These are phyloP conservation scores for Caloboletus firmus DNA, from an alignment of 1,284 basidiomycete species.

Conservation along the genomic window DNA sequence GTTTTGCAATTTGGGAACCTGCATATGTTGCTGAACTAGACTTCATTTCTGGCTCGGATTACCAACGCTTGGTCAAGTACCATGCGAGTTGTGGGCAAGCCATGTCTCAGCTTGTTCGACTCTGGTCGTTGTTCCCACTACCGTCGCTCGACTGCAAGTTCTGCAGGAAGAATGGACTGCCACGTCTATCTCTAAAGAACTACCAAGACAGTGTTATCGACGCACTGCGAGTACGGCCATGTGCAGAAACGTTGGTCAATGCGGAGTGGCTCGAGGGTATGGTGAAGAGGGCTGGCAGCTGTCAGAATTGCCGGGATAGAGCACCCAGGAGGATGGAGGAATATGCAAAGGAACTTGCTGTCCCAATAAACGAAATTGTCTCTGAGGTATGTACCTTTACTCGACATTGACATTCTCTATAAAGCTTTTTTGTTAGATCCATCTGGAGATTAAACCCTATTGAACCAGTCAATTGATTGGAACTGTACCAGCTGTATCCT, in stretches of 20 bases:
- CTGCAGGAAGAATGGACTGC: slow-evolving; percentile 36
- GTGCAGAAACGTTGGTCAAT: slow-evolving; percentile 32
- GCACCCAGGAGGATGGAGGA: slow-evolving; percentile 32
- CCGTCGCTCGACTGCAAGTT: slow-evolving; percentile 35
- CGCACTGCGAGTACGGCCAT: slow-evolving; percentile 30
- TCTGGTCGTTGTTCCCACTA: slow-evolving; percentile 33
- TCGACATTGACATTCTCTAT: background rate
- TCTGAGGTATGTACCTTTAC: slow-evolving; percentile 25
- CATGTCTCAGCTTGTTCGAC: slow-evolving; percentile 34
- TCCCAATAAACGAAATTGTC: slow-evolving; percentile 30
- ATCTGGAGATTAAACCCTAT: slow-evolving; percentile 33
- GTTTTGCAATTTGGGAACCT: slow-evolving; percentile 39
- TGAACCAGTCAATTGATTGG: slow-evolving; percentile 18
- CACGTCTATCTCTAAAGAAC: slow-evolving; percentile 32
- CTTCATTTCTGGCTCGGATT: slow-evolving; percentile 46
- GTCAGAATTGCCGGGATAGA: slow-evolving; percentile 30
- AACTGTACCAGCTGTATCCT: slow-evolving; percentile 13
- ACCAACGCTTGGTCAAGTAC: slow-evolving; percentile 46
- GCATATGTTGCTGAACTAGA: slow-evolving; percentile 43
- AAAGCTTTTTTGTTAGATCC: slow-evolving; percentile 21
- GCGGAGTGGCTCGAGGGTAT: slow-evolving; percentile 34
- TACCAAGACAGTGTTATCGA: slow-evolving; percentile 38
- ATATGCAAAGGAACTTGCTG: slow-evolving; percentile 30
- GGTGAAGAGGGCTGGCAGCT: slow-evolving; percentile 34
- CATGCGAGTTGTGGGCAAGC: slow-evolving; percentile 46